Base-by-base conservation (phyloP, 169 alveolate species). In the Eimeria praecox region DNA sequence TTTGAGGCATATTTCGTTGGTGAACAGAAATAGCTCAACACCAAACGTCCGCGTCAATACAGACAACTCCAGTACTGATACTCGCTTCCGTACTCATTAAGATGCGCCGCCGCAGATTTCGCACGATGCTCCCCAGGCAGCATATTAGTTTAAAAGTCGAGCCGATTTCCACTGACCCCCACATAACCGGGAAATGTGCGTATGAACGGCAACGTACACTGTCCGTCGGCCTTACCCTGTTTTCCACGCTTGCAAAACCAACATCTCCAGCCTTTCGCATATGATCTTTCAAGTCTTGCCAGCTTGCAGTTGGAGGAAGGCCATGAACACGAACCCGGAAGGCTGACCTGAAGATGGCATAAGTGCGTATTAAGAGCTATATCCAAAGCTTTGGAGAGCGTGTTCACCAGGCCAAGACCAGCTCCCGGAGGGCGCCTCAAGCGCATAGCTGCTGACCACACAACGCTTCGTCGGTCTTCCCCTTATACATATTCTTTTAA, bases 211-310 rank as follows among this genome's bases (percentile, higher is more conserved):
- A 54, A 49, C 20, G 22, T n/a, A 12, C 52, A 8, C 75, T 83
- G 56, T 10, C 10, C 78, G 46, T 33, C 62, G 94, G n/a, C 40
- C 93, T 82, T 44, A 92, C 97, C 66, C 98, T 98, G 69, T 87
- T 90, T 78, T 95, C 96, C 59, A 97, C 97, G 87, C 96, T 96
- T 54, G 98, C 98, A 96, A 95, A 97, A 42, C 98, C 98, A 42
- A 97, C 98, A 56, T 97, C 97, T 56, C 98, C 98, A 77, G 97
- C 97, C 90, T 88, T 96, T 86, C 98, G 86, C 97, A 97, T 96
- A 95, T 97, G 97, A 91, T 97, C 98, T 96, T 97, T 97, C 87
- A 97, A 95, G 80, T 97, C 98, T 73, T 97, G 98, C 98, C 98
- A 97, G 66, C 97, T 94, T 83, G 98, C 97, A 82, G 97, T 95